These are phyloP conservation scores for Petunia secreta DNA, from an alignment of 257 asterid species.

Conservation along the genomic window DNA sequence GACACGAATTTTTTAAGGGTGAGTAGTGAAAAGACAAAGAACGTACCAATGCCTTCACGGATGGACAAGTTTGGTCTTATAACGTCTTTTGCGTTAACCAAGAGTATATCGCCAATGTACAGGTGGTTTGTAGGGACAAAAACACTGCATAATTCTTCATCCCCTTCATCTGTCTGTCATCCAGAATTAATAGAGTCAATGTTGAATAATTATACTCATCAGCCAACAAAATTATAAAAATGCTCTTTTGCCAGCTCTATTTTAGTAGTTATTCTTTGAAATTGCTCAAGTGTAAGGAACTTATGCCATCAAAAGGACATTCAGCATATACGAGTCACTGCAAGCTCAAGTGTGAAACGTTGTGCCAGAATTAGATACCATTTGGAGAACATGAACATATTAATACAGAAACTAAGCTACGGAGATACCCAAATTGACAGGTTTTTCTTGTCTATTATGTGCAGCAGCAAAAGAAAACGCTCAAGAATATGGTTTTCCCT, in stretches of 20 bases:
- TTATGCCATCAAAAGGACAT: conserved; percentile 2
- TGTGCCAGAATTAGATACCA: not conserved
- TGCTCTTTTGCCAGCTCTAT: not conserved
- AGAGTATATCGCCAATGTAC: conserved; percentile 76
- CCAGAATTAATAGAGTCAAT: conserved; percentile 23
- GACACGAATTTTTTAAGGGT: not conserved
- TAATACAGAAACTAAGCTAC: not conserved
- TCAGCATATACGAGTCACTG: not conserved
- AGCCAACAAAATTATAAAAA: not conserved
- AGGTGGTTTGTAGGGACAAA: conserved; percentile 92
- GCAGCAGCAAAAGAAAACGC: not conserved
- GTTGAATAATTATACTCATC: not conserved
- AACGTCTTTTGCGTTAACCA: conserved; percentile 76
- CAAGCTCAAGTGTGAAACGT: not conserved
- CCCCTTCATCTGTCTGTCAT: conserved; percentile 77
- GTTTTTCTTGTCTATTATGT: not conserved
- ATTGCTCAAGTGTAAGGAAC: not conserved
- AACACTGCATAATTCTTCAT: conserved; percentile 87
- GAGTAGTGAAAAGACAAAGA: not conserved
- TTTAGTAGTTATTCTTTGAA: not conserved
- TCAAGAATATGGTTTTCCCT: conserved; percentile 9
- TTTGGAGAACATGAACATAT: not conserved
- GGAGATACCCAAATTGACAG: not conserved
- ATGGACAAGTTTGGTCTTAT: conserved; percentile 80
- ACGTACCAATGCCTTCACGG: conserved; percentile 91